Conservation (phyloP, 148 eudicot genomes). For the Hydrangea macrophylla region DNA sequence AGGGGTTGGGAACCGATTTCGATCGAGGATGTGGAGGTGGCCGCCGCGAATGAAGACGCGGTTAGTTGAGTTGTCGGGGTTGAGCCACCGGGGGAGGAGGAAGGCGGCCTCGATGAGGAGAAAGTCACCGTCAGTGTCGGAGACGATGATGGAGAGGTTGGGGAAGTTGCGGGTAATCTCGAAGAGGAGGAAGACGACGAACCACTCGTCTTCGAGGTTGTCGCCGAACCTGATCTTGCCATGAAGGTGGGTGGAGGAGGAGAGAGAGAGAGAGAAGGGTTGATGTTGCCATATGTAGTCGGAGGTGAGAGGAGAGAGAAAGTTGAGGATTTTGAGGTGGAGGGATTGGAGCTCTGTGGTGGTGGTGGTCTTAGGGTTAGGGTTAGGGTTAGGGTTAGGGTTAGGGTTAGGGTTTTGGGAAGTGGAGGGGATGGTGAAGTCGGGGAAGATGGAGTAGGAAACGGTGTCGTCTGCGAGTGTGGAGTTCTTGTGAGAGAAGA, state of each 20-base stretch:
- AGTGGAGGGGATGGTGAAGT: constrained; percentile 31
- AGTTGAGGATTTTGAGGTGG: constrained; percentile 62
- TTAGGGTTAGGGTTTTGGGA: constrained; percentile 10
- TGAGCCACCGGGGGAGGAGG: constrained; percentile 81
- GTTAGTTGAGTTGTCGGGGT: constrained; percentile 49
- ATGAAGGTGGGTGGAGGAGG: constrained; percentile 52
- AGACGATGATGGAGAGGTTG: constrained; percentile 48
- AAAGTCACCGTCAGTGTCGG: constrained; percentile 83
- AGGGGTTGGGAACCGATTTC: constrained; percentile 17
- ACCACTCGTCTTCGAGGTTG: constrained; percentile 95
- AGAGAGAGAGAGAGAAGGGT: constrained; percentile 57
- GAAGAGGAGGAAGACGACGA: constrained; percentile 68
- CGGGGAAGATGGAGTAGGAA: constrained; percentile 71
- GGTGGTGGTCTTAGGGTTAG: too few relatives aligned
- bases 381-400: background rate
- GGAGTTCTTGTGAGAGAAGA: constrained; percentile 40
- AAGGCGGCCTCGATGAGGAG: constrained; percentile 78
- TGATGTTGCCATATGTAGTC: constrained; percentile 76
- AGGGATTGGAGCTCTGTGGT: constrained; percentile 49
- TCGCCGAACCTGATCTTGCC: constrained; percentile 76
- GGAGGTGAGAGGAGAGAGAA: constrained; percentile 54
- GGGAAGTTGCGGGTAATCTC: constrained; percentile 41
- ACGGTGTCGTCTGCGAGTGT: constrained; percentile 69
- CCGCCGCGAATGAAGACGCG: constrained; percentile 62
- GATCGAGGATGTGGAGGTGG: constrained; percentile 45